Conservation (phyloP, 768 basidiomycete species). For the Gloeostereum incarnatum region DNA sequence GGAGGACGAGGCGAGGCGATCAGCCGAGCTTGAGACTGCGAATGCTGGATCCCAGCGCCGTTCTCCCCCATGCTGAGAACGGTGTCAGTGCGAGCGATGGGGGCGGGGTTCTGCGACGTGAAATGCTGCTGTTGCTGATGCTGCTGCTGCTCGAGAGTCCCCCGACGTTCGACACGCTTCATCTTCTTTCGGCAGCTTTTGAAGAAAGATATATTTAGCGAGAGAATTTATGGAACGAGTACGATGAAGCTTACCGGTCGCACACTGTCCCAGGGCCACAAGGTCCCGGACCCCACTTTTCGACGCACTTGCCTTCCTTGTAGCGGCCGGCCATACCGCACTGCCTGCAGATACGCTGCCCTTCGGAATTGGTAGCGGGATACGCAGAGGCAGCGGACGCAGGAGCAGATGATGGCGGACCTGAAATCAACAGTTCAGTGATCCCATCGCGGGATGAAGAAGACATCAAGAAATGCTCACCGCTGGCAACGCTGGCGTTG, state of each 20-base stretch:
- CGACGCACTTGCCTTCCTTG: constrained; percentile 80
- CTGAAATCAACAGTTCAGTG: constrained; percentile 7
- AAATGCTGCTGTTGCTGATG: too few relatives aligned
- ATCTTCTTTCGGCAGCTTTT: constrained; percentile 73
- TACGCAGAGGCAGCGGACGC: constrained; percentile 20
- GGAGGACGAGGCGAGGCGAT: too few relatives aligned
- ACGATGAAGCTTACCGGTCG: constrained; percentile 42
- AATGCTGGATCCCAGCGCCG: too few relatives aligned
- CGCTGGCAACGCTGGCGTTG: constrained; percentile 6
- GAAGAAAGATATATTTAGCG: neutral
- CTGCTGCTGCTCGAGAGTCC: constrained; percentile 64
- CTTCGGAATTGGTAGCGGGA: constrained; percentile 45
- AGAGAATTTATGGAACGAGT: neutral
- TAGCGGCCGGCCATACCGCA: constrained; percentile 69
- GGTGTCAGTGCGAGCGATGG: too few relatives aligned
- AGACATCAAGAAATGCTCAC: constrained; percentile 1
- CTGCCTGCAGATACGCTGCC: constrained; percentile 70
- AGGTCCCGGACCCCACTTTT: constrained; percentile 84
- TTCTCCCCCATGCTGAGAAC: too few relatives aligned
- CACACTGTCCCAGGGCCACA: constrained; percentile 80
- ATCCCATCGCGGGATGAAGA: neutral
- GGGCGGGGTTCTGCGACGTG: too few relatives aligned
- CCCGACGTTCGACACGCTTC: constrained; percentile 73
- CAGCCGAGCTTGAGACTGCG: too few relatives aligned
- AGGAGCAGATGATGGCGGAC: constrained; percentile 6